Evolutionary conservation across 352 stramenopile species (phyloP).

Genomic region (Globisporangium heterothallicum): DNA sequence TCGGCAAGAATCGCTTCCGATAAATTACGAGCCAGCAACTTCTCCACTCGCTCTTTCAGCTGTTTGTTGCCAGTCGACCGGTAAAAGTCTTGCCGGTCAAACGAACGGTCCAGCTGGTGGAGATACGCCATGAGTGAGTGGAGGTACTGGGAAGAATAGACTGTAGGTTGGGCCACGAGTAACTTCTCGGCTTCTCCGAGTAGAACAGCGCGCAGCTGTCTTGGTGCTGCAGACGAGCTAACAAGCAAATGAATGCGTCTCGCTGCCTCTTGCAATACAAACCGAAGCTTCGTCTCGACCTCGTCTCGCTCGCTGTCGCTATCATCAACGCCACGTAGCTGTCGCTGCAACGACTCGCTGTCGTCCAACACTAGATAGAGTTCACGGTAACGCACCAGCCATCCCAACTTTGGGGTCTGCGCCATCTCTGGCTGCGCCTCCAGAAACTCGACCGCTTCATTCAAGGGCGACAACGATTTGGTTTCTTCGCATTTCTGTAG

Average conservation of each 20-base stretch:
- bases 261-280: conserved; percentile 64
- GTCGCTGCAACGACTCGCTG: conserved; percentile 33
- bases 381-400: conserved; percentile 67
- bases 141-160: conserved; percentile 49
- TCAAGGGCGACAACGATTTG: conserved; percentile 36
- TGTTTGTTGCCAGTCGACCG: conserved; percentile 33
- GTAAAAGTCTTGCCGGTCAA: conserved; percentile 50
- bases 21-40: conserved; percentile 47
- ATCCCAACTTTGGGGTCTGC: conserved; percentile 43
- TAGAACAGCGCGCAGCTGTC: conserved; percentile 34
- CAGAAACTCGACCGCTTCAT: conserved; percentile 70
- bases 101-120: conserved; percentile 56
- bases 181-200: conserved; percentile 47
- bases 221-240: conserved; percentile 32
- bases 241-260: conserved; percentile 53
- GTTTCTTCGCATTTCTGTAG: conserved; percentile 36
- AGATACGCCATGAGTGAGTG: conserved; percentile 63
- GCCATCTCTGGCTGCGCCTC: conserved; percentile 37
- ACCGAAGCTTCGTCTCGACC: conserved; percentile 36
- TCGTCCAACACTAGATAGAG: conserved; percentile 65
- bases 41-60: conserved; percentile 46
- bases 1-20: conserved; percentile 55
- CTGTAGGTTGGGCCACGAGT: conserved; percentile 35
- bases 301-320: conserved; percentile 17
- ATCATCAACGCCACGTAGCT: conserved; percentile 19